Conservation (phyloP, 1,284 basidiomycete genomes). For the Wallemia hederae region DNA sequence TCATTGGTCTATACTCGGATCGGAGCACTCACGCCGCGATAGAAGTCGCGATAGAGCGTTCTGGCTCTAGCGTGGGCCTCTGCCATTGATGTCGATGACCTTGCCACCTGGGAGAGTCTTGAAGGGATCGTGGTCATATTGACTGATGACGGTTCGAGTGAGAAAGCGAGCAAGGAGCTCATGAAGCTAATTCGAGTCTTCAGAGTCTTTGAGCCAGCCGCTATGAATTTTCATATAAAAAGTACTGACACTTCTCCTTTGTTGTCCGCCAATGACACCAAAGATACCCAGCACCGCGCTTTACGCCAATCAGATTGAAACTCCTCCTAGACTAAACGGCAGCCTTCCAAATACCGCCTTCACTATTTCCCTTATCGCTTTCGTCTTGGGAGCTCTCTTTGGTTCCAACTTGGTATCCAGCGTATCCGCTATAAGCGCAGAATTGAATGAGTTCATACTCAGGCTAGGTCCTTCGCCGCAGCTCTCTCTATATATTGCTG, state of each 20-base stretch:
- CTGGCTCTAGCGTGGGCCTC: constrained; percentile 43
- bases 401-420: constrained; percentile 22
- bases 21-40: constrained; percentile 29
- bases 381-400: constrained; percentile 36
- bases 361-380: constrained; percentile 37
- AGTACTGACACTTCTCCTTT: not conserved
- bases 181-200: too few species aligned
- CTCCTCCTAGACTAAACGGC: not conserved
- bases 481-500: constrained; percentile 47
- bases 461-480: constrained; percentile 25
- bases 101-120: constrained; percentile 44
- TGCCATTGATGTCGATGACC: constrained; percentile 27
- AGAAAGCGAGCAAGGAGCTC: not conserved
- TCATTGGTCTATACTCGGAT: not conserved
- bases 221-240: too few species aligned
- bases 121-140: constrained; percentile 65
- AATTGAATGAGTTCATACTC: constrained; percentile 1
- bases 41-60: constrained; percentile 71
- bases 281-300: not conserved
- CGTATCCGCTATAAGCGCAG: constrained; percentile 10
- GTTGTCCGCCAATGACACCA: not conserved
- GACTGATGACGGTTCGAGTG: not conserved
- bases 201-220: too few species aligned
- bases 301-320: not conserved
- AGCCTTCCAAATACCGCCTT: constrained; percentile 50